Percentiles rank a stretch among this genome's conserved stretches.
These are phyloP conservation scores for Neocatenulostroma microsporum DNA, from an alignment of 2,329 filamentous ascomycete genomes.

Conservation along the genomic window DNA sequence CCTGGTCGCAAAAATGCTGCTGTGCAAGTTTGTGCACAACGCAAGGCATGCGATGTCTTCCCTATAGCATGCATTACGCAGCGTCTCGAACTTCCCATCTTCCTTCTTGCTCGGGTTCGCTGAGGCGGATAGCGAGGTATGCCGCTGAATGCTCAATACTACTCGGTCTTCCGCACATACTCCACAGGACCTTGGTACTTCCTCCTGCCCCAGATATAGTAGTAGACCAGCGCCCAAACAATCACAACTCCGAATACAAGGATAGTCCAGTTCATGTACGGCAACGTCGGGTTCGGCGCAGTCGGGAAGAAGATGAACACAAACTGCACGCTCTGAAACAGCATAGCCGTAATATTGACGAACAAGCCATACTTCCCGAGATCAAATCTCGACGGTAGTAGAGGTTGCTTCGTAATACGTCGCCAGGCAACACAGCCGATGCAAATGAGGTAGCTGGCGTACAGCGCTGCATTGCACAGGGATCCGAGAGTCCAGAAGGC, in stretches of 20 bases:
- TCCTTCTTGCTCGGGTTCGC: too few relatives aligned
- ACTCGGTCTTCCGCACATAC: too few relatives aligned
- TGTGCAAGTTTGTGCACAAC: too few relatives aligned
- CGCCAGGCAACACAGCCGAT: conserved; percentile 30
- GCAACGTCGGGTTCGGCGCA: background rate
- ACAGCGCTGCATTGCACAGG: conserved; percentile 30
- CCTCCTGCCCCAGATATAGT: background rate
- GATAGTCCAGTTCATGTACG: conserved; percentile 4
- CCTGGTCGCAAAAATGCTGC: too few relatives aligned
- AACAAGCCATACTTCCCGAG: conserved; percentile 33
- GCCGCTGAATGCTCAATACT: too few relatives aligned
- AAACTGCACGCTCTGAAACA: conserved; percentile 40
- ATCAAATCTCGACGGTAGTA: conserved; percentile 31
- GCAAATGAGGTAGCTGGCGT: conserved; percentile 33
- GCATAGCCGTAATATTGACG: conserved; percentile 29
- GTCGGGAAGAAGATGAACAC: conserved; percentile 45
- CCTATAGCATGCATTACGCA: too few relatives aligned
- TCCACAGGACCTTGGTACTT: background rate
- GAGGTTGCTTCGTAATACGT: conserved; percentile 25
- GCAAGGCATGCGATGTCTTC: too few relatives aligned
- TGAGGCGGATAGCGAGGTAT: too few relatives aligned
- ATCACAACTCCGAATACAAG: conserved; percentile 1
- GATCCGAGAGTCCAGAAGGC: conserved; percentile 38
- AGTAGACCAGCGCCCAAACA: background rate
- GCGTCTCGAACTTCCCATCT: too few relatives aligned